A percentile compares a stretch with the other conserved stretches of the same genome.
These are phyloP conservation scores for Russula vinacea DNA, from an alignment of 768 basidiomycete species.

Conservation along the genomic window DNA sequence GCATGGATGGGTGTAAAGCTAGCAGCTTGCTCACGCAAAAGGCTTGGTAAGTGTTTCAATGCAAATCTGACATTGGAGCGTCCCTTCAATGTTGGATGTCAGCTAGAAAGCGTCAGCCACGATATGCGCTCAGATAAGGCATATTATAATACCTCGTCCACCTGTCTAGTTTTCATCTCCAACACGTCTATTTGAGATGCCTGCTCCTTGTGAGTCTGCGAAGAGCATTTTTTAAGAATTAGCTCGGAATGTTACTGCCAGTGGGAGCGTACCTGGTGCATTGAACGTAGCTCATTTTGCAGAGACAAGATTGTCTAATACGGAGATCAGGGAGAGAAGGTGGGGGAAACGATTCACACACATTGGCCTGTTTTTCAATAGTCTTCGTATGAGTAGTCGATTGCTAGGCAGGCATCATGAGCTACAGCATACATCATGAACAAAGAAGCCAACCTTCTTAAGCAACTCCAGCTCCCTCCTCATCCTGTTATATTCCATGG, in stretches of 20 bases:
- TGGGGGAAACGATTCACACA: not conserved
- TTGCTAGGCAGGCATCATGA: constrained; percentile 33
- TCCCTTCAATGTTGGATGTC: constrained; percentile 53
- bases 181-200: constrained; percentile 45
- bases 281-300: constrained; percentile 42
- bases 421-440: not conserved
- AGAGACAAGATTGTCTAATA: constrained; percentile 53
- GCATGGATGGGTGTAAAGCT: constrained; percentile 9
- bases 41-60: constrained; percentile 66
- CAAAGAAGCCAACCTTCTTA: constrained; percentile 41
- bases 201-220: constrained; percentile 46
- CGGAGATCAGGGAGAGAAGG: not conserved
- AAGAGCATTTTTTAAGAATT: constrained; percentile 4
- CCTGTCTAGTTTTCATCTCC: constrained; percentile 47
- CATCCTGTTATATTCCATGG: constrained; percentile 52
- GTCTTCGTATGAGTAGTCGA: constrained; percentile 48
- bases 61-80: constrained; percentile 73
- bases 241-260: not conserved
- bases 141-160: constrained; percentile 54
- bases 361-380: constrained; percentile 57
- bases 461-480: constrained; percentile 56
- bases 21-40: constrained; percentile 51
- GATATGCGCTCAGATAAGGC: not conserved
- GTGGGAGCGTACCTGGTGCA: constrained; percentile 39
- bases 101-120: constrained; percentile 39